Evolutionary conservation across 352 stramenopile species (phyloP), one percentile per base, ranked within the genome.

Genomic region (Globisporangium takayamanum): DNA sequence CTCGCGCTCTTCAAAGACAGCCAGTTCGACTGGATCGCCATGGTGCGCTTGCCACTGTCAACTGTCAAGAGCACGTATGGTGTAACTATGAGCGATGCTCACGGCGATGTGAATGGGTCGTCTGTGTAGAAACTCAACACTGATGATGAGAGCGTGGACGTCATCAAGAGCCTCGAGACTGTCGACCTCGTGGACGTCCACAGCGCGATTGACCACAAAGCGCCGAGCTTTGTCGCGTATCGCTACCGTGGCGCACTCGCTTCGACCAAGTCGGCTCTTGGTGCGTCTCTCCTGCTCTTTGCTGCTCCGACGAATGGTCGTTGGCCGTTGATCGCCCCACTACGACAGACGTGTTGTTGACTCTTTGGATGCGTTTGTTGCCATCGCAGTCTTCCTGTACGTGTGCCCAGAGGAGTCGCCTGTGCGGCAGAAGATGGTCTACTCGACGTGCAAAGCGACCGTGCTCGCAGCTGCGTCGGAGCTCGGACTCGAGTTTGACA

Each of bases 351-450:
- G 41, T 41, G 0, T 18, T 28, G 18, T 3, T 54, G 12, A 44
- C 6, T 47, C 6, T 22, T 11, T 48, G 5, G 33, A 39, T 12
- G 33, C 33, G 53, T 11, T 30, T 1, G 41, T n/a, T 33, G 5
- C 7, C 39, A 41, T 10, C 41, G 5, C 36, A 91, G 84, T 96
- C 41, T 95, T 97, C 58, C 72, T 96, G 62, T 97, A 96, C 60
- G 84, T 92, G 28, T 97, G 89, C 48, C 89, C 89, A 0, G 89
- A 97, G 62, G 84, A 94, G 20, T 76, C 85, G 0, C 76, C 87
- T 7, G 78, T 97, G 52, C 79, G 88, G 15, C 66, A 89, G 49
- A 97, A 96, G 72, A 97, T 97, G 88, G 87, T 91, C 15, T 95
- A 96, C 64, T 96, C 88, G 50, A 94, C 88, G 5, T 88, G 80